Evolutionary conservation across 2,329 filamentous ascomycete species (phyloP), one percentile per base, ranked within the genome.

Genomic region (Stylonectria norvegica): DNA sequence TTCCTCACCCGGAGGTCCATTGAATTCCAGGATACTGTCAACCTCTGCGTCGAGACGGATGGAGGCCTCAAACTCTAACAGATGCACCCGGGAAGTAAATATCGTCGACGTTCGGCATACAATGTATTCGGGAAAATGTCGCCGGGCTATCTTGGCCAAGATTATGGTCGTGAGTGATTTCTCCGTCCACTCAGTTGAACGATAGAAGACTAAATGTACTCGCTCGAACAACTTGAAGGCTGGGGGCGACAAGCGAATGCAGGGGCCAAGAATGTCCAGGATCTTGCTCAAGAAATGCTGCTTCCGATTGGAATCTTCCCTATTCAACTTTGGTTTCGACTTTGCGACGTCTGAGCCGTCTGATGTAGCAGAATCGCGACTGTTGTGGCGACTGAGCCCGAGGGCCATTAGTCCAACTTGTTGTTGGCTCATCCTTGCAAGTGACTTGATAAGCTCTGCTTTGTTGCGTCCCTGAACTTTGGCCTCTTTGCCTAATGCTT

Each of bases 131-230:
- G 91, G 90, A 50, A 96, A 98, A 59, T 90, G 93, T 23, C 88
- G 78, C 30, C 82, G 78, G 2, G 90, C 87, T 42, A 95, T 95
- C 49, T 91, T 90, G 6, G 93, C 88, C 5, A 98, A 75, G 31
- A 98, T 95, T 38, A 97, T 91, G 0, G 90, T 91, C 2, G 89
- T 97, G 11, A 98, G 70, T 1, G 91, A 96, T 62, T 95, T 97
- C 56, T 97, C 91, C 0, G 90, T 95, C 93, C 93, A 98, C 61
- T 95, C 87, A 0, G 89, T 94, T 8, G 90, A 96, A 43, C 91
- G 78, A 63, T 97, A 97, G 62, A 96, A 98, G 19, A 98, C 89
- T 3, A 98, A 70, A 66, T 97, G 93, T 1, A 97, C 89, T 18
- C 93, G 80, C 62, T 96, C 89, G 56, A 98, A 98, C 1, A 98